Base-by-base conservation (phyloP, 208 protist genomes). In the Leishmania arabica region DNA sequence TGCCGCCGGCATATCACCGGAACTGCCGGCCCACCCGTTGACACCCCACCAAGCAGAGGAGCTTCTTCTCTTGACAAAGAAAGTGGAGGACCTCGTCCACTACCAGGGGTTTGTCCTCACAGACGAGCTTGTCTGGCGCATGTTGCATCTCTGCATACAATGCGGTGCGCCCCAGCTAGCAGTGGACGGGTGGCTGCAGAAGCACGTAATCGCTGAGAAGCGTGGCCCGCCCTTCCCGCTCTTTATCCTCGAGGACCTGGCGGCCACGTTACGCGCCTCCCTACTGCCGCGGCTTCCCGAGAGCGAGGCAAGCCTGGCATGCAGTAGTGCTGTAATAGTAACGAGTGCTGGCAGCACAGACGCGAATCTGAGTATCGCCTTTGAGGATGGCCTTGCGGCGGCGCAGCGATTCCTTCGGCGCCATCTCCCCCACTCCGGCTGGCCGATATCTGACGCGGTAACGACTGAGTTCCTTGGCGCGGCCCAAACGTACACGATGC, bases 71-170 rank as follows among this genome's bases (percentile, higher is more conserved):
- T 79, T 90, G 53, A 88, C 91, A 53, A 83, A 81, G 79, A 95
- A 89, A 53, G 66, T 92, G 37, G 72, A 82, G 51, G 78, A 78
- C 31, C 70, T 96, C 45, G 83, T 90, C n/a, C 77, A 84, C 17
- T 75, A 75, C 31, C 90, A 95, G 68, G 91, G 93, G 62, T 90
- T 96, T 78, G 81, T 91, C 34, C 79, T 96, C 45, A 86, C 82
- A 3, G 89, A 96, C 73, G 91, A 91, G 73, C 80, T 95, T 7
- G 82, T 95, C 24, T 96, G 88, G 78, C 75, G 80, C 7, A 79
- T 88, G 69, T 83, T 96, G 56, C 90, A 90, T 17, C 77, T 84
- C 34, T 89, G 90, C 76, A 83, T 94, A 58, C 79, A 85, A 9
- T 82, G 81, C 58, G 90, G 90, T 60, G 89, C 84, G 19, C 86